Conservation (phyloP, 495 filamentous ascomycete species). For the Patellaria atrata region DNA sequence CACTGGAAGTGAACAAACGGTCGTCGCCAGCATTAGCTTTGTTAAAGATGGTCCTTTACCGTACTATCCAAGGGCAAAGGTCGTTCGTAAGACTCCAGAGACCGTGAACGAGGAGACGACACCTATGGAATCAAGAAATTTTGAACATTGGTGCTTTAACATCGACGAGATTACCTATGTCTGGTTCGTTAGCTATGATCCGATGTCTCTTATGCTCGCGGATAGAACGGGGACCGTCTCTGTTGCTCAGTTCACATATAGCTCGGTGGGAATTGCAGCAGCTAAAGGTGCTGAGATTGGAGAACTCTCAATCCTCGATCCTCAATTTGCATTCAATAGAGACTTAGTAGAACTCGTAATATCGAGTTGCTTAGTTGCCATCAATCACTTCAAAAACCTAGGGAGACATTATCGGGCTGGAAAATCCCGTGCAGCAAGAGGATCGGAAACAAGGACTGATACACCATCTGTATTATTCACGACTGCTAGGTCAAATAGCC, state of each 20-base stretch:
- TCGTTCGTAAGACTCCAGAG: neutral
- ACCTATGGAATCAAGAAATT: constrained; percentile 15
- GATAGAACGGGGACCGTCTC: constrained; percentile 3
- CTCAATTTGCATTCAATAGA: constrained; percentile 4
- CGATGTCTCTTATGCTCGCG: constrained; percentile 5
- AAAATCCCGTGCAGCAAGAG: too few relatives aligned
- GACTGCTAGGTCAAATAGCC: too few relatives aligned
- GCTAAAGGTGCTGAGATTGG: constrained; percentile 14
- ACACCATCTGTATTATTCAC: too few relatives aligned
- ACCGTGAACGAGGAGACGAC: neutral
- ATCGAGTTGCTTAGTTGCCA: constrained; percentile 7
- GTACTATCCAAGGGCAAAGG: constrained; percentile 13
- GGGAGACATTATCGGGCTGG: constrained; percentile 10
- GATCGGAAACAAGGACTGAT: too few relatives aligned
- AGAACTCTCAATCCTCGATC: constrained; percentile 10
- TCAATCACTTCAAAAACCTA: constrained; percentile 15
- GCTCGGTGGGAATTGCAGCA: constrained; percentile 8
- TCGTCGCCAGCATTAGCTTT: constrained; percentile 10
- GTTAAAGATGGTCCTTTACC: constrained; percentile 15
- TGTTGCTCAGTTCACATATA: constrained; percentile 16
- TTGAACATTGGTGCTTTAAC: constrained; percentile 8
- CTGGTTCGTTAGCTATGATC: constrained; percentile 8
- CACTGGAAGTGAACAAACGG: neutral
- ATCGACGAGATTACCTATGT: constrained; percentile 6
- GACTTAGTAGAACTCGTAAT: constrained; percentile 12